Evolutionary conservation across 2,329 filamentous ascomycete genomes (phyloP), one percentile per base, ranked within the genome.

Genomic region (Colletotrichum melonis): DNA sequence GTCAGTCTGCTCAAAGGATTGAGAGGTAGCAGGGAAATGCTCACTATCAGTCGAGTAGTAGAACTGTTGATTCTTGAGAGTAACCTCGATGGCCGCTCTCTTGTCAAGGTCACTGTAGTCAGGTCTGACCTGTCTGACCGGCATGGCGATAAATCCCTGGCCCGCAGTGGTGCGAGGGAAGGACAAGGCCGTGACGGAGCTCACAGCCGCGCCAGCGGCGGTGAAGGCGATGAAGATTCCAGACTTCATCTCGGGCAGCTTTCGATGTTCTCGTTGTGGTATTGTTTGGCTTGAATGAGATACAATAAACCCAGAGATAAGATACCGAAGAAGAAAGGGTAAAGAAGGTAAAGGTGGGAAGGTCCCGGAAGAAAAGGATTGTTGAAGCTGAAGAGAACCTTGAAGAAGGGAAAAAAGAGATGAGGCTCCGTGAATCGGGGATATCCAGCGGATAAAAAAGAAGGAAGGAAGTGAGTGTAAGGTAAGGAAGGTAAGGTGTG

Each of bases 31-130:
- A 42, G 54, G 2, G 14, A 46, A 38, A 2, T 22, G 77, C 83
- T 76, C 69, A 84, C 83, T 72, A 16, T 84, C 78, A 9, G 82
- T 82, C 6, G 83, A 78, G 63, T 85, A 85, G 67, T 84, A 85
- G 63, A 80, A 82, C 14, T 84, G 77, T 69, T 72, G 79, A 59
- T 85, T 85, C 12, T 81, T 75, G 32, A 85, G 74, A 19, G 74
- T 72, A 2, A 79, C 77, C 38, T 80, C 76, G 24, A 84, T 78
- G 12, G 80, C 74, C 12, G 78, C 72, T 26, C 74, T 52, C 63
- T 59, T 67, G 35, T 14, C 57, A 14, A 75, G 52, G 26, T 46
- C 32, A 9, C 59, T 24, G 30, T 71, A 52, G n/a, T 75, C 56
- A 7, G 58, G 63, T 56, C 63, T 58, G 22, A 60, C 52, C 38